A percentile compares a stretch with the other conserved stretches of the same genome.
These are phyloP conservation scores for Blastomyces parvus DNA, from an alignment of 2,329 filamentous ascomycete genomes.

Conservation along the genomic window DNA sequence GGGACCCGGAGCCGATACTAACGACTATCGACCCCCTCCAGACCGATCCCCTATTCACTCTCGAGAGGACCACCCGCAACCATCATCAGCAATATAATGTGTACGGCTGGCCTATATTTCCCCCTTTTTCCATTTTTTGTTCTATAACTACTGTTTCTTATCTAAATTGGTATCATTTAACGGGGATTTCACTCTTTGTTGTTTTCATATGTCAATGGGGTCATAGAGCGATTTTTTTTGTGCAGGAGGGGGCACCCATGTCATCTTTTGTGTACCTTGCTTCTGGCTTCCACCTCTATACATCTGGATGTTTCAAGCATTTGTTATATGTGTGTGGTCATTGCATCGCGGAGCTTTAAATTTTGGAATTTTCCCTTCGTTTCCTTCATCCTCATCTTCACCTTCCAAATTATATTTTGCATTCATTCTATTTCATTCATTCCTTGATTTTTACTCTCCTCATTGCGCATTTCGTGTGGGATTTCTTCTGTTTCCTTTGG, in stretches of 20 bases:
- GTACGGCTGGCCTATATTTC: not conserved
- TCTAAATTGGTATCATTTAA: not conserved
- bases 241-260: not conserved
- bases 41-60: constrained; percentile 2
- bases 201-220: not conserved
- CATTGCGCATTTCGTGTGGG: not conserved
- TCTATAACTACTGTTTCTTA: not conserved
- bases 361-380: not conserved
- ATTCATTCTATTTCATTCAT: not conserved
- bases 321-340: not conserved
- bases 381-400: not conserved
- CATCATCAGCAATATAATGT: not conserved
- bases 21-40: not conserved
- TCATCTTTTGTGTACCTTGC: not conserved
- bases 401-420: not conserved
- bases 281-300: not conserved
- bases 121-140: not conserved
- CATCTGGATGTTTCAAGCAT: not conserved
- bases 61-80: not conserved
- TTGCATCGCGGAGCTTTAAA: not conserved
- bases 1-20: not conserved
- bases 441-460: not conserved
- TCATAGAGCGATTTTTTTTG: not conserved
- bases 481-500: not conserved
- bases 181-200: not conserved